phyloP scores from a whole-genome alignment of 23 red algal species.

The Cyanidioschyzon merolae region DNA sequence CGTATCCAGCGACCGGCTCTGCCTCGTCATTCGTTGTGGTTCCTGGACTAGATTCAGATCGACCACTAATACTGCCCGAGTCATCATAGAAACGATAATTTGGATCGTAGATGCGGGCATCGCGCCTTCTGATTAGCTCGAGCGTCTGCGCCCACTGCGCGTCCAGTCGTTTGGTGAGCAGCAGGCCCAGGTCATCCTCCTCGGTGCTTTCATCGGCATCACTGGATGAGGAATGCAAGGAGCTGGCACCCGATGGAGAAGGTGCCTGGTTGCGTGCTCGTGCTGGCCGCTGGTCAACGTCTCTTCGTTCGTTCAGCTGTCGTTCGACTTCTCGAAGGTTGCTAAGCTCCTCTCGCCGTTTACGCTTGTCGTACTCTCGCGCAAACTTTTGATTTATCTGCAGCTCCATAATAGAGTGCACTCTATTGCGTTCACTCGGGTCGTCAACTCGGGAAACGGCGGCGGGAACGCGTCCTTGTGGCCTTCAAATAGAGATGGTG shows the following conservation, averaged over 20 bases:
- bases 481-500: too few species aligned
- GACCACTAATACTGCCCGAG: constrained; percentile 14
- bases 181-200: constrained; percentile 77
- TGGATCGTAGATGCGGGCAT: constrained; percentile 30
- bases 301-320: not conserved
- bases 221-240: too few species aligned
- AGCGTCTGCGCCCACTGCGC: constrained; percentile 38
- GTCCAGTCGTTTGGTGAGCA: constrained; percentile 78
- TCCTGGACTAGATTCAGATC: not conserved
- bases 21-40: constrained; percentile 29
- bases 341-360: constrained; percentile 22
- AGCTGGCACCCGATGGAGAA: too few species aligned
- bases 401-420: constrained; percentile 2
- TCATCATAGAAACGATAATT: constrained; percentile 53
- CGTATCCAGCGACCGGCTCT: constrained; percentile 85
- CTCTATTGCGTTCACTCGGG: too few species aligned
- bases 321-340: constrained; percentile 22
- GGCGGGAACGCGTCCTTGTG: too few species aligned
- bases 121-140: constrained; percentile 40
- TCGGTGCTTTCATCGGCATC: constrained; percentile 27
- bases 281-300: not conserved
- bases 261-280: too few species aligned
- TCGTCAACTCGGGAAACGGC: too few species aligned
- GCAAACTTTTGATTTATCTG: constrained; percentile 44
- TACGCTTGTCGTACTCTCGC: constrained; percentile 37